phyloP scores from a whole-genome alignment of 805 yeast species.

The Yarrowia yakushimensis region DNA sequence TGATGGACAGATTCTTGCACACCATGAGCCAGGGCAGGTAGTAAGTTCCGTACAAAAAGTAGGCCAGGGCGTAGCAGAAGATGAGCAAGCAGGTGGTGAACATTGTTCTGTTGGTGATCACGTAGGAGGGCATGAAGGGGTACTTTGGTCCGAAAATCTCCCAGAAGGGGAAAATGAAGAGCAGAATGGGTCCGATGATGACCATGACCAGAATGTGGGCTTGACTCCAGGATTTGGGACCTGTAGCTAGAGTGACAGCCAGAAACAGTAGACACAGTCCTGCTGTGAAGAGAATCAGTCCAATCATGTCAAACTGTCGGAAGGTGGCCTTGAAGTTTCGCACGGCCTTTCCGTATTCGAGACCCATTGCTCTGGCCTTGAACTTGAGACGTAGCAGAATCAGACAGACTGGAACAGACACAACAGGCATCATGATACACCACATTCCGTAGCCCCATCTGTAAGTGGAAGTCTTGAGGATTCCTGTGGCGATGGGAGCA shows the following conservation, averaged over 20 bases:
- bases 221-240: slow-evolving; percentile 49
- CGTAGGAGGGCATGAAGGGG: slow-evolving; percentile 60
- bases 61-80: slow-evolving; percentile 36
- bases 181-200: slow-evolving; percentile 59
- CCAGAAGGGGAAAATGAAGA: slow-evolving; percentile 60
- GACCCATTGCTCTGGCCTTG: slow-evolving; percentile 1
- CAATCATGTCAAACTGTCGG: slow-evolving; percentile 65
- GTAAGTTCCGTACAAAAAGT: slow-evolving; percentile 23
- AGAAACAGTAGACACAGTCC: slow-evolving; percentile 62
- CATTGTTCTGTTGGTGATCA: slow-evolving; percentile 56
- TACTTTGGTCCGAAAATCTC: slow-evolving; percentile 37
- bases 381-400: slow-evolving; percentile 34
- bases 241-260: slow-evolving; percentile 73
- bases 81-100: slow-evolving; percentile 11
- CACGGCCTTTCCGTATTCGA: slow-evolving; percentile 9
- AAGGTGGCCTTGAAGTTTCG: slow-evolving; percentile 35
- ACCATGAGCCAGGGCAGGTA: slow-evolving; percentile 26
- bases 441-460: slow-evolving; percentile 45
- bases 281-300: slow-evolving; percentile 53
- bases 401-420: slow-evolving; percentile 59
- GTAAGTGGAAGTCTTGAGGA: slow-evolving; percentile 32
- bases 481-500: slow-evolving; percentile 33
- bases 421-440: slow-evolving; percentile 43
- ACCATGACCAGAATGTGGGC: slow-evolving; percentile 68
- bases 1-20: slow-evolving; percentile 16